These are phyloP conservation scores for Mycena amicta DNA, from an alignment of 768 basidiomycete genomes.

Conservation along the genomic window DNA sequence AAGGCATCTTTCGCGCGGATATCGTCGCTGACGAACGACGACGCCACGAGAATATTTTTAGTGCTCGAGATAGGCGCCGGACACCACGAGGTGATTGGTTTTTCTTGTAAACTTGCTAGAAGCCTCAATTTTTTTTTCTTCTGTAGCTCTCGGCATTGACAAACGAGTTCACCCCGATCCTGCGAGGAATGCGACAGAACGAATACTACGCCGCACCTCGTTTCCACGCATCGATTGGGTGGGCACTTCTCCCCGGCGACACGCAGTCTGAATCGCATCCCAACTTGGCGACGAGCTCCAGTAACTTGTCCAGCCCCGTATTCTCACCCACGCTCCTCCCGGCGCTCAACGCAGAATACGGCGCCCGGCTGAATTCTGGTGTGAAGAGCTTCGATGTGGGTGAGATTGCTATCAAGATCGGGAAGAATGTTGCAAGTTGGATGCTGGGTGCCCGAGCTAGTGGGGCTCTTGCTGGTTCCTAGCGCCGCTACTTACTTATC, in stretches of 20 bases:
- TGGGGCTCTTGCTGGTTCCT: too few species aligned
- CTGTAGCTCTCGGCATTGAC: conserved; percentile 60
- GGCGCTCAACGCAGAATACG: conserved; percentile 52
- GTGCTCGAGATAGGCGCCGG: conserved; percentile 84
- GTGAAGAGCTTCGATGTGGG: conserved; percentile 54
- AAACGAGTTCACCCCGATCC: conserved; percentile 56
- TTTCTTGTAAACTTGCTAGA: too few species aligned
- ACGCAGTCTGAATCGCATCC: background rate
- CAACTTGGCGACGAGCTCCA: background rate
- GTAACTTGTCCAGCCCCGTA: conserved; percentile 18
- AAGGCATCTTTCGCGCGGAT: conserved; percentile 71
- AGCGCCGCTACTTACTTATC: too few species aligned
- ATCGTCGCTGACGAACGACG: conserved; percentile 76
- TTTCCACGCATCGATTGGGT: conserved; percentile 89
- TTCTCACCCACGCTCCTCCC: conserved; percentile 54
- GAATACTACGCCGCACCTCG: conserved; percentile 79
- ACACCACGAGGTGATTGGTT: conserved; percentile 62
- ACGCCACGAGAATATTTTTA: conserved; percentile 79
- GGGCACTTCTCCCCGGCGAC: too few species aligned
- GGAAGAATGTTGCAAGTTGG: conserved; percentile 63
- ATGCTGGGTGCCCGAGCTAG: too few species aligned
- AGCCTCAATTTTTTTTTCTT: too few species aligned
- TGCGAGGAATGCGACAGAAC: conserved; percentile 68
- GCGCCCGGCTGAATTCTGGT: conserved; percentile 40
- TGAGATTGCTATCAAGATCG: conserved; percentile 66